These are phyloP conservation scores for Inosperma sp. DNA, from an alignment of 768 basidiomycete species.

Conservation along the genomic window DNA sequence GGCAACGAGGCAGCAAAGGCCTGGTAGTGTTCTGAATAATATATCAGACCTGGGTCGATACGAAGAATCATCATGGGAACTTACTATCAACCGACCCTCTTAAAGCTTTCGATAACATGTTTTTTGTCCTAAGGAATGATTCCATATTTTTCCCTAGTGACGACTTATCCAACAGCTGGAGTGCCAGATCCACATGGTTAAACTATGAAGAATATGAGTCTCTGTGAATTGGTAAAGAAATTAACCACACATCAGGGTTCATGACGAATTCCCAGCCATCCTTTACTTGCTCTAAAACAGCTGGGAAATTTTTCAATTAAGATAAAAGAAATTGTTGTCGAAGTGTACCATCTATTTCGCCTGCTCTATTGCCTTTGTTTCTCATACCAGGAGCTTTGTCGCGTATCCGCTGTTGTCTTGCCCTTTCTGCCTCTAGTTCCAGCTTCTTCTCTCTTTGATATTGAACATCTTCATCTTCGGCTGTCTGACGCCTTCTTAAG, in stretches of 20 bases:
- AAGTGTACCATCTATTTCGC: constrained; percentile 75
- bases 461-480: constrained; percentile 50
- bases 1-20: constrained; percentile 93
- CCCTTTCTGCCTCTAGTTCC: constrained; percentile 60
- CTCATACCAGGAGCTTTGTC: constrained; percentile 61
- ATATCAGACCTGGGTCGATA: constrained; percentile 3
- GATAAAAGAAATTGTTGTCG: constrained; percentile 1
- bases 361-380: constrained; percentile 52
- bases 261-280: constrained; percentile 89
- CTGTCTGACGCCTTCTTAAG: constrained; percentile 49
- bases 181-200: constrained; percentile 89
- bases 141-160: constrained; percentile 68
- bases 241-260: constrained; percentile 62
- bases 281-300: constrained; percentile 78
- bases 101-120: constrained; percentile 71
- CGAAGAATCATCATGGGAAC: constrained; percentile 27
- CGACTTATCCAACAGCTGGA: constrained; percentile 79
- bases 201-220: constrained; percentile 48
- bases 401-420: constrained; percentile 63
- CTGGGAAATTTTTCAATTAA: constrained; percentile 37
- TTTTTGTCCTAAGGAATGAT: constrained; percentile 73
- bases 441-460: constrained; percentile 54
- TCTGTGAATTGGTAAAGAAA: constrained; percentile 6
- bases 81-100: constrained; percentile 86
- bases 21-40: constrained; percentile 73